Base-by-base conservation (phyloP, 2,329 filamentous ascomycete species). In the Hypoxylon sp. region DNA sequence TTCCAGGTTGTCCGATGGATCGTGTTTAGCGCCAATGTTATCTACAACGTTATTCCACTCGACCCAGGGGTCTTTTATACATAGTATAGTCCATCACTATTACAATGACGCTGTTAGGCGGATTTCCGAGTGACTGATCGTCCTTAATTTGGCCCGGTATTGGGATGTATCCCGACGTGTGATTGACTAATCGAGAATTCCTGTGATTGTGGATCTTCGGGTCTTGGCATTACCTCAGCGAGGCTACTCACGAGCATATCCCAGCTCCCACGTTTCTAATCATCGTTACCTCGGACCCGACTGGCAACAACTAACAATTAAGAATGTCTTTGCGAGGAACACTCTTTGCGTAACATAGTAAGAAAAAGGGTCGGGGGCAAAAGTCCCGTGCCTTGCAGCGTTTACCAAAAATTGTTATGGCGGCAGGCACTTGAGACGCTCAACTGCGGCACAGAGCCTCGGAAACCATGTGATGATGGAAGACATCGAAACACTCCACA, bases 201-300 rank as follows among this genome's bases (percentile, higher is more conserved):
- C 39, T 11, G 4, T 19, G 15, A 44, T 21, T 21, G 39, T 21
- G 39, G 54, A 6, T 13, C 15, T 46, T 27, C 3, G 11, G 11
- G 29, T 47, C 39, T 44, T 55, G 37, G 37, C 52, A 46, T 46
- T 46, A 46, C 53, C 32, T 56, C 39, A 47, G 39, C 13, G 39
- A 56, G 54, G 39, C 54, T 56, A 19, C 54, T 42, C 42, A 17
- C 29, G n/a, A 21, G 19, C 6, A 27, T 39, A 46, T 32, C 53
- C 53, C 17, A 32, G 53, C 39, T 46, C 53, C 53, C 24, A 17
- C 37, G 15, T 46, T 31, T 44, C 37, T 56, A 37, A 42, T 19
- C 52, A 24, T 13, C 17, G 19, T 15, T 27, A 27, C 5, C 5
- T 29, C 39, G 39, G 39, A 10, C 39, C 39, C 39, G 17, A 21